Conservation (phyloP, 805 yeast species). For the Danielia reshetovae region DNA sequence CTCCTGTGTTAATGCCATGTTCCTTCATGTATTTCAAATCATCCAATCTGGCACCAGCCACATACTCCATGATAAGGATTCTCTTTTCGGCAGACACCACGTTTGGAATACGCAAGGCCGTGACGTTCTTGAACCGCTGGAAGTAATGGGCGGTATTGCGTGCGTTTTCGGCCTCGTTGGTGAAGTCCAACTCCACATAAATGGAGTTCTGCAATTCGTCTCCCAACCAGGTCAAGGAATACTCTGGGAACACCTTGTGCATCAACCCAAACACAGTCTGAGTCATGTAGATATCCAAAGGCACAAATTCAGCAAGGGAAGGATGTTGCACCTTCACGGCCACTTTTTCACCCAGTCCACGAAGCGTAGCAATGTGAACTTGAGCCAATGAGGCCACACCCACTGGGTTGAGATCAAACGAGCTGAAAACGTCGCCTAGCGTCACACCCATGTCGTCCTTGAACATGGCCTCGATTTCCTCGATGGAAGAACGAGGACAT, state of each 20-base stretch:
- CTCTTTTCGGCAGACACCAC: constrained; percentile 64
- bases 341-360: constrained; percentile 59
- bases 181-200: constrained; percentile 86
- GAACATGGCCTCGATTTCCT: constrained; percentile 67
- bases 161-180: constrained; percentile 83
- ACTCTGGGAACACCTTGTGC: constrained; percentile 83
- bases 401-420: constrained; percentile 69
- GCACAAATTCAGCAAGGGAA: constrained; percentile 77
- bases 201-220: constrained; percentile 87
- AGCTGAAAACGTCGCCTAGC: constrained; percentile 60
- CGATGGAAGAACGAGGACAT: constrained; percentile 77
- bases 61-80: constrained; percentile 81
- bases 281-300: constrained; percentile 80
- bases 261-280: constrained; percentile 69
- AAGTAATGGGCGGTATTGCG: constrained; percentile 66
- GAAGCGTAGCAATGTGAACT: constrained; percentile 75
- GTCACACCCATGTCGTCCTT: constrained; percentile 56
- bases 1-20: constrained; percentile 65
- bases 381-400: constrained; percentile 98
- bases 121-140: constrained; percentile 45
- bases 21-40: constrained; percentile 59
- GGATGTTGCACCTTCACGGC: constrained; percentile 98
- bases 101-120: constrained; percentile 79
- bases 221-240: constrained; percentile 92
- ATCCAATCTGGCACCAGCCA: constrained; percentile 81